These are phyloP conservation scores for Pseudogymnoascus sp. DNA, from an alignment of 2,329 filamentous ascomycete species.

Conservation along the genomic window DNA sequence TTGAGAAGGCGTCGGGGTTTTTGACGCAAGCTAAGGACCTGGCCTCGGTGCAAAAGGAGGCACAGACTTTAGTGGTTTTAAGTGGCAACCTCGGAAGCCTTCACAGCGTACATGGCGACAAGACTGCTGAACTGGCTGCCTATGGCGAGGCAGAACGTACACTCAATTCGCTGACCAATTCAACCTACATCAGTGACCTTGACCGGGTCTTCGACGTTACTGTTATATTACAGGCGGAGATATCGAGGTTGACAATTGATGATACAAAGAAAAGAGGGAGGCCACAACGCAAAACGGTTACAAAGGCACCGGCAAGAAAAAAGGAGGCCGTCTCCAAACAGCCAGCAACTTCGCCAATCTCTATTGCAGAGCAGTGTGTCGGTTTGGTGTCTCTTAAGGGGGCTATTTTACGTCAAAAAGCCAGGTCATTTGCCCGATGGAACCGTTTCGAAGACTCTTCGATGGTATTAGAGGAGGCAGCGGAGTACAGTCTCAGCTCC, in stretches of 20 bases:
- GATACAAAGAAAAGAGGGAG: conserved; percentile 24
- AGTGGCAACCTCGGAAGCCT: conserved; percentile 49
- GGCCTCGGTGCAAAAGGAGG: conserved; percentile 38
- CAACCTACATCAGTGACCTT: conserved; percentile 27
- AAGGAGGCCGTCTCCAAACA: conserved; percentile 16
- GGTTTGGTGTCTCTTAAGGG: conserved; percentile 35
- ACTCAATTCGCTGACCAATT: conserved; percentile 34
- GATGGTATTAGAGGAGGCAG: conserved; percentile 43
- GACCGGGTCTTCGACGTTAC: conserved; percentile 16
- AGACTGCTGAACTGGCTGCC: conserved; percentile 38
- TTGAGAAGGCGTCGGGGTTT: conserved; percentile 49
- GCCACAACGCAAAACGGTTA: conserved; percentile 22
- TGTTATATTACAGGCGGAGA: conserved; percentile 17
- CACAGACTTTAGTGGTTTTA: conserved; percentile 39
- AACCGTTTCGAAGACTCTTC: conserved; percentile 48
- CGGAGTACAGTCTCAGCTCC: conserved; percentile 35
- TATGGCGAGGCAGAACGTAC: conserved; percentile 41
- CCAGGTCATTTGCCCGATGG: conserved; percentile 33
- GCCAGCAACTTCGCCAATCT: conserved; percentile 12
- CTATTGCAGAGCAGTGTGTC: conserved; percentile 26
- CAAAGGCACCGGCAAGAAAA: conserved; percentile 21
- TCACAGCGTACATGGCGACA: conserved; percentile 38
- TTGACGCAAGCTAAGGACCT: conserved; percentile 45
- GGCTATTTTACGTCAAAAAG: conserved; percentile 42
- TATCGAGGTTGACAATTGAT: conserved; percentile 25